Conservation (phyloP, 352 stramenopile genomes). For the Phytopythium oedochilum region DNA sequence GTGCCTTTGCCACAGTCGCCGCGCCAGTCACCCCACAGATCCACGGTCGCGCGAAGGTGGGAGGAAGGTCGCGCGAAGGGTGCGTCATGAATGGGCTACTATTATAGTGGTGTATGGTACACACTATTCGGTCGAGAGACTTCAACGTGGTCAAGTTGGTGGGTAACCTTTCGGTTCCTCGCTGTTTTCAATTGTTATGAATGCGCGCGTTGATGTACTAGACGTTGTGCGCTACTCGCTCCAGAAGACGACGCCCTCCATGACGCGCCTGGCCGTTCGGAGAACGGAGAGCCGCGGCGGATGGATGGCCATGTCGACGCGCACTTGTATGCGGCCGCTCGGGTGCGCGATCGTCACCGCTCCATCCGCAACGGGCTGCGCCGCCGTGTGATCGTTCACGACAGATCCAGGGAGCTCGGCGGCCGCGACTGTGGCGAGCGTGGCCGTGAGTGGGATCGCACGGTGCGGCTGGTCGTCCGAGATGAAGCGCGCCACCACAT, state of each 20-base stretch:
- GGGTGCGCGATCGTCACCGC: conserved; percentile 4
- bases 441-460: background rate
- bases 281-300: background rate
- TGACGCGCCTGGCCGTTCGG: conserved; percentile 4
- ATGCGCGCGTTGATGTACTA: too few species aligned
- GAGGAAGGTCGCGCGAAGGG: background rate
- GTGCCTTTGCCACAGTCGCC: background rate
- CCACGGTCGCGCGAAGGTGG: conserved; percentile 17
- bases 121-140: too few species aligned
- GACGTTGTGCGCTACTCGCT: too few species aligned
- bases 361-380: background rate
- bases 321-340: conserved; percentile 4
- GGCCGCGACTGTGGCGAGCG: background rate
- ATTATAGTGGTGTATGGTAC: too few species aligned
- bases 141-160: too few species aligned
- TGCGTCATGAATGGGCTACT: too few species aligned
- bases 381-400: background rate
- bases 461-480: background rate
- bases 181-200: too few species aligned
- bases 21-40: conserved; percentile 1
- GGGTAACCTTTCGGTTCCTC: too few species aligned
- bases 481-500: background rate
- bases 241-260: conserved; percentile 5
- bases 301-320: conserved; percentile 1
- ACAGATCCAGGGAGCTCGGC: background rate